Evolutionary conservation across 352 stramenopile genomes (phyloP).

Genomic region (Elongisporangium undulatum): DNA sequence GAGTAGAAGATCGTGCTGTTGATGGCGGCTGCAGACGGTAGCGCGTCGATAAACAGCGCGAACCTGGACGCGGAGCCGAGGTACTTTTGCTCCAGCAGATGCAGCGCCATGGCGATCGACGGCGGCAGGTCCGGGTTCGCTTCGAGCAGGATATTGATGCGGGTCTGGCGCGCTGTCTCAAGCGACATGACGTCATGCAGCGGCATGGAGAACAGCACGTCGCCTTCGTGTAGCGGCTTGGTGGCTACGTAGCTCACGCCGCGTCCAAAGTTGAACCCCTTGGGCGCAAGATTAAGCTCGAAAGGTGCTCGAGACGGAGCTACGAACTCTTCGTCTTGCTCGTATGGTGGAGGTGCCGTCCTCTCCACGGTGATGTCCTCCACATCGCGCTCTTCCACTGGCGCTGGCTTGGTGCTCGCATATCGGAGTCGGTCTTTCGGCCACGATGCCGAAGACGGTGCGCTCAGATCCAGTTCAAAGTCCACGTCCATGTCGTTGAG

Average conservation of each 20-base stretch:
- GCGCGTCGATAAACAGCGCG: conserved; percentile 20
- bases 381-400: conserved; percentile 8
- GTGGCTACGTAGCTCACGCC: conserved; percentile 23
- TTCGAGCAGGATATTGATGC: conserved; percentile 30
- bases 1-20: conserved; percentile 47
- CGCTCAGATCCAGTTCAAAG: conserved; percentile 16
- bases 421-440: neutral
- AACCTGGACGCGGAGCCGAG: conserved; percentile 35
- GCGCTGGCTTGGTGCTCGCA: neutral
- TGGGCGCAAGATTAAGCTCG: conserved; percentile 12
- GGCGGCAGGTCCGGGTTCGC: conserved; percentile 42
- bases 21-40: conserved; percentile 14
- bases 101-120: conserved; percentile 29
- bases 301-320: neutral
- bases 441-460: conserved; percentile 19
- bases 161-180: conserved; percentile 16
- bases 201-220: conserved; percentile 24
- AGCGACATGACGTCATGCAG: conserved; percentile 36
- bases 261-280: conserved; percentile 41
- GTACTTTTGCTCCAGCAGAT: conserved; percentile 40
- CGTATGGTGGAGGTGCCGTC: neutral
- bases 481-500: conserved; percentile 10
- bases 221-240: conserved; percentile 1
- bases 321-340: neutral
- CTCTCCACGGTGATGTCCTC: conserved; percentile 18